Evolutionary conservation across 495 filamentous ascomycete species (phyloP).

Genomic region (Pseudoneurospora amorphoporcata): DNA sequence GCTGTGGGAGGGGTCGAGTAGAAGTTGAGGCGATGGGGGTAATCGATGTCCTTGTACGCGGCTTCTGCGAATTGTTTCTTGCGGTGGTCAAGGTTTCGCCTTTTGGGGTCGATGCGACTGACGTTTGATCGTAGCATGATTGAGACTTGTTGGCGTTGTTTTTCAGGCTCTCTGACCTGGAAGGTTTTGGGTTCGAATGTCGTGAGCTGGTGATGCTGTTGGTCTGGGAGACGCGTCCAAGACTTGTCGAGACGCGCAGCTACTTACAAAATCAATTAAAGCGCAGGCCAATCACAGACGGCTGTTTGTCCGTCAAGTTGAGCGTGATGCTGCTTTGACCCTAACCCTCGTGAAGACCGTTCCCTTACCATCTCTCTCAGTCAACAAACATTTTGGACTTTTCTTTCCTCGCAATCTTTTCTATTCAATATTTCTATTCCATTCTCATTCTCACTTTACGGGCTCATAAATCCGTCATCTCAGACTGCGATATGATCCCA

Average conservation of each 20-base stretch:
- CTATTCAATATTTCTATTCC: no score
- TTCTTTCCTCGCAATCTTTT: neutral
- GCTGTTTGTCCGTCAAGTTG: neutral
- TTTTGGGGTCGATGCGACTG: constrained; percentile 70
- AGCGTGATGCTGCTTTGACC: neutral
- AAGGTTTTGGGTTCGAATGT: neutral
- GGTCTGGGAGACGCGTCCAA: neutral
- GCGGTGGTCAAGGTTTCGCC: constrained; percentile 65
- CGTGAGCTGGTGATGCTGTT: neutral
- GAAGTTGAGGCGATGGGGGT: constrained; percentile 82
- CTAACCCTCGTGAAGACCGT: neutral
- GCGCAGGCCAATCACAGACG: neutral
- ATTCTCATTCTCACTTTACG: no score
- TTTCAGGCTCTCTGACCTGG: neutral
- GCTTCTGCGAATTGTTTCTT: constrained; percentile 78
- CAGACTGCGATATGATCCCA: no score
- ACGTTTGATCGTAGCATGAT: constrained; percentile 65
- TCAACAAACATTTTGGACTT: neutral
- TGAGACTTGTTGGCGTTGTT: constrained; percentile 4
- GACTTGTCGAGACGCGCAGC: neutral
- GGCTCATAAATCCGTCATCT: no score
- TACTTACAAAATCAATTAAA: neutral
- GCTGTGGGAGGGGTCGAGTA: constrained; percentile 81
- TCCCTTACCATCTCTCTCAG: neutral
- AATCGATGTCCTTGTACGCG: constrained; percentile 60